A percentile compares a stretch with the other conserved stretches of the same genome.
phyloP scores from a whole-genome alignment of 2,329 filamentous ascomycete genomes.

The Exophiala phaeomuriformis region DNA sequence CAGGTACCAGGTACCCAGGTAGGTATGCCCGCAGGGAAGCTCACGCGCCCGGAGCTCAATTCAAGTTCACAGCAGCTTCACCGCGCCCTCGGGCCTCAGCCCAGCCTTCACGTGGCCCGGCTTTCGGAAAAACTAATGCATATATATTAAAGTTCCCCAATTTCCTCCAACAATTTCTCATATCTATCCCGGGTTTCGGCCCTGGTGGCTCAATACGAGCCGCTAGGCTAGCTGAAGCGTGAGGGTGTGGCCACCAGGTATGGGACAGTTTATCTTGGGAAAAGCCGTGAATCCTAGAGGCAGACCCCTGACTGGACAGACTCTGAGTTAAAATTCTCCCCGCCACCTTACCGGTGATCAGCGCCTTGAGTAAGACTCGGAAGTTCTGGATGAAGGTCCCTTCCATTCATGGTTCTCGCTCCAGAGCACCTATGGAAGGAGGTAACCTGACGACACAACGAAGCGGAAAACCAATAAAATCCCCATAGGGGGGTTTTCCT shows the following conservation, averaged over 20 bases:
- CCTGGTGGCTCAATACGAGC: not conserved
- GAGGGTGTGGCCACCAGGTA: conserved; percentile 1
- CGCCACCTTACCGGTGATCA: not conserved
- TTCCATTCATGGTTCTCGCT: not conserved
- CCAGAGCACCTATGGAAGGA: not conserved
- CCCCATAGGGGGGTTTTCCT: not conserved
- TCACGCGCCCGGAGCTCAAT: too few species aligned
- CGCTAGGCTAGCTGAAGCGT: not conserved
- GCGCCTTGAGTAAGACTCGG: not conserved
- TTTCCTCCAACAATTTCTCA: not conserved
- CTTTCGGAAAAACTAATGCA: not conserved
- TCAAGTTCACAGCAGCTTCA: not conserved
- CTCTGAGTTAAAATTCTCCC: not conserved
- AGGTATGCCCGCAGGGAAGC: too few species aligned
- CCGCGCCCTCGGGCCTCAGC: not conserved
- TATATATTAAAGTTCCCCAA: not conserved
- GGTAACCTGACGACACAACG: not conserved
- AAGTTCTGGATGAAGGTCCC: not conserved
- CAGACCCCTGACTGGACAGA: not conserved
- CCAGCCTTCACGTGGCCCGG: not conserved
- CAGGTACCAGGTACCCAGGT: too few species aligned
- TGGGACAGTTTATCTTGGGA: not conserved
- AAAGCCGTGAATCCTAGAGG: conserved; percentile 1
- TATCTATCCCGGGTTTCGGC: not conserved
- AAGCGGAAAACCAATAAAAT: not conserved